Percentiles rank a stretch among this genome's conserved stretches.
These are phyloP conservation scores for Cryphonectria radicalis DNA, from an alignment of 2,329 filamentous ascomycete genomes.

Conservation along the genomic window DNA sequence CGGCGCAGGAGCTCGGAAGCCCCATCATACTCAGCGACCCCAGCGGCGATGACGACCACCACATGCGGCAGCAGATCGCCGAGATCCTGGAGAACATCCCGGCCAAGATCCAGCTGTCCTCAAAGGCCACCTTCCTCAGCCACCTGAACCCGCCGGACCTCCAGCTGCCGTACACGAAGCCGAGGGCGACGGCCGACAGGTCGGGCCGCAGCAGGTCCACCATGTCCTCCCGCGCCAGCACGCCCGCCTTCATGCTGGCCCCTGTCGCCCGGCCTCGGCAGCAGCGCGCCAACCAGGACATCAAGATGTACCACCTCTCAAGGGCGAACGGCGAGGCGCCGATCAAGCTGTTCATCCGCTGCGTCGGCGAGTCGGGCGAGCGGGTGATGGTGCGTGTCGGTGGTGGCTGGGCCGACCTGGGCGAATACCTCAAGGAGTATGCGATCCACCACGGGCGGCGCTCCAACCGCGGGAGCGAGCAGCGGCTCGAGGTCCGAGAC, in stretches of 20 bases:
- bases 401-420: conserved; percentile 96
- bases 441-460: conserved; percentile 88
- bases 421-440: conserved; percentile 93
- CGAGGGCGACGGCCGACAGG: conserved; percentile 37
- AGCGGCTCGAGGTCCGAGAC: conserved; percentile 64
- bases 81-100: conserved; percentile 79
- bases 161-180: conserved; percentile 51
- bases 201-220: conserved; percentile 53
- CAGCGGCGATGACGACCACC: conserved; percentile 60
- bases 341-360: conserved; percentile 91
- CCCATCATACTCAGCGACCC: conserved; percentile 41
- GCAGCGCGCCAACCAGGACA: conserved; percentile 67
- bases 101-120: conserved; percentile 75
- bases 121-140: conserved; percentile 52
- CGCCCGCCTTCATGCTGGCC: conserved; percentile 71
- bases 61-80: conserved; percentile 79
- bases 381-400: conserved; percentile 98
- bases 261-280: conserved; percentile 59
- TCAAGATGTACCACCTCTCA: conserved; percentile 90
- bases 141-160: conserved; percentile 64
- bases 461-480: conserved; percentile 50
- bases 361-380: conserved; percentile 87
- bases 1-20: conserved; percentile 41
- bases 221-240: conserved; percentile 50
- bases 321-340: conserved; percentile 82